Base-by-base conservation (phyloP, 306 rosid genomes). In the Astragalus membranaceus region DNA sequence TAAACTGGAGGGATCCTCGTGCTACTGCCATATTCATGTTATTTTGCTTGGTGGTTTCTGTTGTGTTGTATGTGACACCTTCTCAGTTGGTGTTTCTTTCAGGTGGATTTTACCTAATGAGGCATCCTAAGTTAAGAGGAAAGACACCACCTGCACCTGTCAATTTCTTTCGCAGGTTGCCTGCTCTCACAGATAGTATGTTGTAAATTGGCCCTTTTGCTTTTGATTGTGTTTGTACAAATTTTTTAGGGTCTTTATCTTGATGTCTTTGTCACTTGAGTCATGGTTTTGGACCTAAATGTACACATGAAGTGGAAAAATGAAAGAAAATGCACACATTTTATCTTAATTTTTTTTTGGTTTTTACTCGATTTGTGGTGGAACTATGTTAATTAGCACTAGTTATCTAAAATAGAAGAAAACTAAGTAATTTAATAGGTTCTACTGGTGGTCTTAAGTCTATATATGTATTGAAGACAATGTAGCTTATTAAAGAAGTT, bases 1-100 rank as follows among this genome's bases (percentile, higher is more conserved):
- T 94, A 20, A 94, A 80, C 79, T 94, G 99, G 99, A 78, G 97
- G 60, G 99, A 94, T 80, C 90, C 97, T 44, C 95, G 97, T 1
- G 99, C 99, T 60, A 94, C 96, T 0, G 13, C 60, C 23, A 80
- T 94, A 60, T 94, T 82, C 61, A 75, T 91, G 78, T 33, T 36
- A n/a, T 75, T 88, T 47, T 94, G 97, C 76, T 75, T 94, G 48
- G 62, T 80, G 16, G 78, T 80, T 53, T 86, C 99, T 2, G 2
- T 85, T 7, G 86, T 83, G 36, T 56, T 94, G 60, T 94, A 94
- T 53, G 88, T 87, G 44, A 86, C 78, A 36, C 97, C 96, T 2
- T 79, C 86, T 20, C 86, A 80, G 80, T 29, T 94, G 62, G 1
- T 91, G 30, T 65, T 79, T 30, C 85, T 94, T 56, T 11, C 75